These are phyloP conservation scores for Mucor lusitanicus DNA, from an alignment of 371 early-diverging fungal species.

Conservation along the genomic window DNA sequence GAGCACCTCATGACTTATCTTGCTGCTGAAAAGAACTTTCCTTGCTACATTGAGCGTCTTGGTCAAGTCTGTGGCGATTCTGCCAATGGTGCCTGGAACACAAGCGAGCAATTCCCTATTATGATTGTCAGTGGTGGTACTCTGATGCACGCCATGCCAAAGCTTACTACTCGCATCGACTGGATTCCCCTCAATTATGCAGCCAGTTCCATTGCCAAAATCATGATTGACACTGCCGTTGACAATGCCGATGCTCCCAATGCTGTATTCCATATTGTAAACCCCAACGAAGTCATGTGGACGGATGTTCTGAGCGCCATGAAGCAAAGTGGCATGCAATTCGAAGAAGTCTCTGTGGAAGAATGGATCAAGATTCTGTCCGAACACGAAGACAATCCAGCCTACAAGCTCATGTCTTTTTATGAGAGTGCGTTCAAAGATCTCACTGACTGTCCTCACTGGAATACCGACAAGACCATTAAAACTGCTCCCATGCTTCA, in stretches of 20 bases:
- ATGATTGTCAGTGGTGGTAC: constrained; percentile 40
- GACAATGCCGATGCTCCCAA: not conserved
- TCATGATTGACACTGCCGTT: constrained; percentile 30
- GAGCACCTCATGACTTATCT: constrained; percentile 32
- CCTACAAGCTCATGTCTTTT: constrained; percentile 30
- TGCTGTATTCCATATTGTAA: constrained; percentile 39
- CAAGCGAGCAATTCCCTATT: constrained; percentile 37
- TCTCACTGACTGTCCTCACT: not conserved
- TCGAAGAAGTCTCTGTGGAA: constrained; percentile 18
- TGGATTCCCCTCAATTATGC: constrained; percentile 44
- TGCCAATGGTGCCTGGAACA: constrained; percentile 44
- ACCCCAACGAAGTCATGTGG: constrained; percentile 30
- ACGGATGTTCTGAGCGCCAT: constrained; percentile 20
- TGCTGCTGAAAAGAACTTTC: constrained; percentile 31
- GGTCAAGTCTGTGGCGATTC: constrained; percentile 44
- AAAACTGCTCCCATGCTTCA: not conserved
- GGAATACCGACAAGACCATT: not conserved
- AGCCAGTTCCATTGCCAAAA: constrained; percentile 28
- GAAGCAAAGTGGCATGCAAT: constrained; percentile 24
- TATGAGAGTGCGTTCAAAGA: constrained; percentile 7
- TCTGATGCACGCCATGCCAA: constrained; percentile 29
- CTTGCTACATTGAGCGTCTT: constrained; percentile 41
- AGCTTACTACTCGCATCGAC: constrained; percentile 25
- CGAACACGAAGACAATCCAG: constrained; percentile 30
- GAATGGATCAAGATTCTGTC: constrained; percentile 29